Evolutionary conservation across 179 eudicot genomes (phyloP), one percentile per base, ranked within the genome.

Genomic region (Silene noctiflora): DNA sequence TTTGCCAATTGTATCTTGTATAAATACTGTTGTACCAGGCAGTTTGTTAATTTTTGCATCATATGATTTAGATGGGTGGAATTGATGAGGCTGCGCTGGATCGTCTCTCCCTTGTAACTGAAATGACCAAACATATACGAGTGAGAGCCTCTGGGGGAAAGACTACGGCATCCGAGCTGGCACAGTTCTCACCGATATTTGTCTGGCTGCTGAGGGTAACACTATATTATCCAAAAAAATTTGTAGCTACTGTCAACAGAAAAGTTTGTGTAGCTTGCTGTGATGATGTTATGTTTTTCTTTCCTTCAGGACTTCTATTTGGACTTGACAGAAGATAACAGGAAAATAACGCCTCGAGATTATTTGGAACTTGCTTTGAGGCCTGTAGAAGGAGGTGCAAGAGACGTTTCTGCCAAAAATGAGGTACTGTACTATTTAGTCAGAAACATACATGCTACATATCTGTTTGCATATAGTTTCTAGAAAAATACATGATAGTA

Each of bases 81-180:
- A 95, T 95, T 79, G 99, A 95, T 67, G 99, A 95, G 86, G 93
- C 94, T 79, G 97, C 98, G 10, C 89, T 95, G 35, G 99, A 95
- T 82, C 98, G 90, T 61, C 97, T 95, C 59, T 95, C 99, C 59
- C 99, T 95, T 75, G 99, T 95, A 44, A 95, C 99, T 73, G 96
- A 95, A 89, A 91, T 95, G 98, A 95, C 97, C 65, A 95, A 89
- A 72, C 97, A 93, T 83, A 95, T 95, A 65, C 98, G 96, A 77
- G 98, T 95, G 22, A 88, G 98, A 84, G 95, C 99, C 39, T 89
- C 97, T 71, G 97, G 96, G 17, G 92, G 91, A 25, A 92, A 81
- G 86, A 89, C 84, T 66, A 83, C 94, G 64, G 93, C 93, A 77
- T 91, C 99, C 73, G 99, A 95, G 86, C 91, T 95, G 17, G 98